Conservation (phyloP, 345 rosid genomes). For the Turritis glabra region DNA sequence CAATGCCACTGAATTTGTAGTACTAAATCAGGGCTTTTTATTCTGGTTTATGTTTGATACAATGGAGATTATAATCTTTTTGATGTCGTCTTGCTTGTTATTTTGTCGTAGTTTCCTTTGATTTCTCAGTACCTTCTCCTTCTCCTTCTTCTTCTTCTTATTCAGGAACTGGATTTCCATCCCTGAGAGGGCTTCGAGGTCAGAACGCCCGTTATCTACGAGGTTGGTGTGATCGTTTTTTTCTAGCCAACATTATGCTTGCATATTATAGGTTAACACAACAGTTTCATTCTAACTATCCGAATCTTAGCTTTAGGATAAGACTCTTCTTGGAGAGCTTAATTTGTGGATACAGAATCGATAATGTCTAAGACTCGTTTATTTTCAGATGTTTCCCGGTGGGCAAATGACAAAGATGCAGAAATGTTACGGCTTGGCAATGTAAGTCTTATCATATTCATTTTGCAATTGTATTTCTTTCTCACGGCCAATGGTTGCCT, state of each 20-base stretch:
- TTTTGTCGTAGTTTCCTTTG: background rate
- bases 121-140: slow-evolving; percentile 17
- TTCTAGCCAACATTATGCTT: background rate
- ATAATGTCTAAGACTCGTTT: slow-evolving; percentile 5
- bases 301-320: slow-evolving; percentile 8
- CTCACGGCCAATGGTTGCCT: background rate
- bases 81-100: background rate
- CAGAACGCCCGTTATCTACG: slow-evolving; percentile 53
- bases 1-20: background rate
- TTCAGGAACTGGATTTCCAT: slow-evolving; percentile 49
- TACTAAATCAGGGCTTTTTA: background rate
- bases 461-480: background rate
- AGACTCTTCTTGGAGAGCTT: slow-evolving; percentile 10
- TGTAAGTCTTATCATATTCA: slow-evolving; percentile 53
- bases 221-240: slow-evolving; percentile 48
- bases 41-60: background rate
- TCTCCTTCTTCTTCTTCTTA: slow-evolving; percentile 11
- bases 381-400: slow-evolving; percentile 61
- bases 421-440: slow-evolving; percentile 74
- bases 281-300: background rate
- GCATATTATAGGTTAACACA: background rate
- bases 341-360: background rate
- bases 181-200: slow-evolving; percentile 43
- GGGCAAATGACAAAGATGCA: slow-evolving; percentile 83
- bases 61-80: background rate